A percentile compares a stretch with the other conserved stretches of the same genome.
Conservation (phyloP, 495 filamentous ascomycete species). For the Talaromyces nanjingensis region DNA sequence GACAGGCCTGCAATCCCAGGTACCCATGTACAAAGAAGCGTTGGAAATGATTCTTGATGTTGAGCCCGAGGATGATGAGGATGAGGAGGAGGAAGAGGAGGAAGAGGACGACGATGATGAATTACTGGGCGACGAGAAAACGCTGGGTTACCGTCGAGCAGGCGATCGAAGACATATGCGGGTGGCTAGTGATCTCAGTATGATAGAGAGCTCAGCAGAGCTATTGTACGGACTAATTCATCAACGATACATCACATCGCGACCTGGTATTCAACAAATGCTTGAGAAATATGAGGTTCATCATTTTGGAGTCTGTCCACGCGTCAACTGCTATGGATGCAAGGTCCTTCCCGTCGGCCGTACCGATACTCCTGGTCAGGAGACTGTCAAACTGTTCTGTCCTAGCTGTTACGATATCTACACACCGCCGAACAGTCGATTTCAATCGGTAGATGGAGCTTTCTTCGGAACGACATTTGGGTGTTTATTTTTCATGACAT, state of each 20-base stretch:
- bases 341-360: constrained; percentile 88
- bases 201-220: constrained; percentile 95
- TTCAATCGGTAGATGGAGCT: constrained; percentile 95
- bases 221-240: constrained; percentile 97
- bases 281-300: constrained; percentile 95
- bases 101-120: constrained; percentile 71
- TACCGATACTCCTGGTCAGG: constrained; percentile 88
- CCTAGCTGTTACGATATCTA: constrained; percentile 95
- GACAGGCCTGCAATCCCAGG: constrained; percentile 88
- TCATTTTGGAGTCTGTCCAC: constrained; percentile 90
- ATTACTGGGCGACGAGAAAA: constrained; percentile 59
- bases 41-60: constrained; percentile 97
- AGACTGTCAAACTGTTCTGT: constrained; percentile 98
- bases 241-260: constrained; percentile 96
- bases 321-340: constrained; percentile 79
- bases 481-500: constrained; percentile 94
- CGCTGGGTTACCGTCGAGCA: constrained; percentile 48
- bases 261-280: constrained; percentile 97
- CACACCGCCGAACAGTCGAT: constrained; percentile 92
- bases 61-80: constrained; percentile 86
- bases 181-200: constrained; percentile 82
- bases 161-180: constrained; percentile 73
- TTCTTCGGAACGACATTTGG: constrained; percentile 98
- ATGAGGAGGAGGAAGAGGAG: constrained; percentile 64
- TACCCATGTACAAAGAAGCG: constrained; percentile 98